Base-by-base conservation (phyloP, 1,139 yeast species). In the Torulaspora globosa region DNA sequence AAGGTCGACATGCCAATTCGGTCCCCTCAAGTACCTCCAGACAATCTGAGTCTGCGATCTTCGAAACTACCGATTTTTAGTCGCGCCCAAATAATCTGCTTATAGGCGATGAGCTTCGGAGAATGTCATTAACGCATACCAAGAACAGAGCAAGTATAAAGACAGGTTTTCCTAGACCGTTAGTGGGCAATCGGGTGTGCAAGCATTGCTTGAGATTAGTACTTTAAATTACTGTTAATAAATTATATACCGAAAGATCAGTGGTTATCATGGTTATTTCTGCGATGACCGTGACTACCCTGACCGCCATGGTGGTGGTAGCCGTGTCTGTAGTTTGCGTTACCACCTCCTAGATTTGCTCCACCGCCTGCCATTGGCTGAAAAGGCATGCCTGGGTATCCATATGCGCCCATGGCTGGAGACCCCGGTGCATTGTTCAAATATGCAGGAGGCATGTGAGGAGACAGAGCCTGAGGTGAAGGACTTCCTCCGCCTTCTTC, bases 381-480 rank as follows among this genome's bases (percentile, higher is more conserved):
- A 23, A 60, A 59, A 21, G 55, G 51, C 21, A 53, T 50, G 11
- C 54, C 55, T 10, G 64, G 60, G 37, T 62, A 62, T 6, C 60
- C 62, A 44, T 53, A 62, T n/a, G 56, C 53, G 7, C 54, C 53
- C 44, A 51, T 52, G 12, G 18, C 23, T 28, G 63, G 58, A 7
- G 57, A 52, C 7, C 55, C 54, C 10, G 54, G 54, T 0, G 46
- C 55, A 32, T 52, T 57, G 35, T 50, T 53, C 51, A 59, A 49
- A 40, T 59, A 62, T 7, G 54, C 57, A 14, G 62, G 55, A n/a
- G 62, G 56, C 14, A 55, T 50, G 24, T 58, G 63, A 14, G 63
- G 63, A 5, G 65, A 56, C 14, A 55, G 46, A 1, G 56, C 50
- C 30, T 59, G 62, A 11, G 64, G 63, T 7, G 63, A 52, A 11